Base-by-base conservation (phyloP, 257 asterid genomes). In the Gentiana macrophylla region DNA sequence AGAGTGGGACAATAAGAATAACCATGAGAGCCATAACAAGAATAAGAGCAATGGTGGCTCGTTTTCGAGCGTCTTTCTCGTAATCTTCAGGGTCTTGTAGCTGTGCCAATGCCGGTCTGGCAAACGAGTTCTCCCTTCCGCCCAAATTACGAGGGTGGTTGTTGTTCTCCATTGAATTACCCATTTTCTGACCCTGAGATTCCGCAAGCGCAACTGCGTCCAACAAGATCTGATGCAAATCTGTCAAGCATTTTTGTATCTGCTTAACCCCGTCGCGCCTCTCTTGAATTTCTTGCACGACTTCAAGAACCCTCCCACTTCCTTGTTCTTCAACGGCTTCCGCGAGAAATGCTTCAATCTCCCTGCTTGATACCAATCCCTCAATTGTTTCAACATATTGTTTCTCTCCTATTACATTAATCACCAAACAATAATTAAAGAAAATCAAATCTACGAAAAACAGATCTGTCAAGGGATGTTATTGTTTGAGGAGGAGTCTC, bases 241-340 rank as follows among this genome's bases (percentile, higher is more conserved):
- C 80, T 9, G 65, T 52, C 67, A 74, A 57, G 44, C 50, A 41
- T 43, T 53, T 64, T 69, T 74, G 74, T 37, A 67, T 56, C 6
- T 76, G 66, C 61, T 66, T 72, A 13, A 63, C 67, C 5, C 64
- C 78, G 10, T 72, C 76, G 13, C 58, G 78, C 52, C 81, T 57
- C 41, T 70, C 69, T 37, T 63, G 74, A 32, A 74, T 54, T 59
- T 74, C 77, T 38, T 53, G 47, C 1, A 74, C 53, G 2, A 74
- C 61, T 41, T 70, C 72, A 11, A 52, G 5, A 32, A 70, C 58
- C 62, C 62, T 45, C 4, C 65, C 77, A 2, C 71, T 52, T 1
- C 81, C 78, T 5, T 72, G 73, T 45, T 65, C 81, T 5, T 68
- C 66, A 32, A 68, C 49, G 4, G 75, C 78, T 49, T 76, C 72